Evolutionary conservation across 352 stramenopile species (phyloP).

Genomic region (Phytophthora cactorum): DNA sequence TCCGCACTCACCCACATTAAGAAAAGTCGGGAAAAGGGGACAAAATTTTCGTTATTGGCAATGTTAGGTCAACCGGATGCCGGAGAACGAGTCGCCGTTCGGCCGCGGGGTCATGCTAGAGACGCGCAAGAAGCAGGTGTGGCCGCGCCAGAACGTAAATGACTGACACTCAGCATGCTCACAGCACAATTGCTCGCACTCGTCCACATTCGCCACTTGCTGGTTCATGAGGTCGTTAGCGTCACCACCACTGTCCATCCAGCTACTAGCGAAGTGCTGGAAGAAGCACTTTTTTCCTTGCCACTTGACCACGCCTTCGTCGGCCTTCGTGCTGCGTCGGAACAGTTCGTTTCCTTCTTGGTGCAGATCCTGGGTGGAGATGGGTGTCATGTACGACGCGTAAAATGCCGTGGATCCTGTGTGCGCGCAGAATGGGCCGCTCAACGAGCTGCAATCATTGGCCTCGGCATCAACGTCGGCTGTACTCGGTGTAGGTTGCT

Average conservation of each 20-base stretch:
- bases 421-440: constrained; percentile 63
- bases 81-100: constrained; percentile 68
- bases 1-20: constrained; percentile 12
- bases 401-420: constrained; percentile 44
- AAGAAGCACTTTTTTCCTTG: constrained; percentile 67
- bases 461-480: constrained; percentile 2
- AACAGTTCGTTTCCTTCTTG: constrained; percentile 19
- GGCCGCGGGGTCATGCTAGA: constrained; percentile 43
- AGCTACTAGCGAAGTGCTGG: constrained; percentile 61
- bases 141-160: constrained; percentile 74
- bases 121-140: constrained; percentile 74
- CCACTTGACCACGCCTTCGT: constrained; percentile 7
- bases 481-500: neutral
- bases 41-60: constrained; percentile 24
- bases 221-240: constrained; percentile 69
- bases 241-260: constrained; percentile 75
- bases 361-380: constrained; percentile 40
- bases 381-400: constrained; percentile 68
- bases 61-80: constrained; percentile 48
- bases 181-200: constrained; percentile 74
- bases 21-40: constrained; percentile 9
- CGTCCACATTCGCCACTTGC: constrained; percentile 57
- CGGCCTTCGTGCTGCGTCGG: constrained; percentile 3
- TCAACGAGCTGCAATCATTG: constrained; percentile 66
- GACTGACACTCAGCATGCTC: constrained; percentile 61